Evolutionary conservation across 257 asterid genomes (phyloP), one percentile per base, ranked within the genome.

Genomic region (Dorcoceras hygrometricum): DNA sequence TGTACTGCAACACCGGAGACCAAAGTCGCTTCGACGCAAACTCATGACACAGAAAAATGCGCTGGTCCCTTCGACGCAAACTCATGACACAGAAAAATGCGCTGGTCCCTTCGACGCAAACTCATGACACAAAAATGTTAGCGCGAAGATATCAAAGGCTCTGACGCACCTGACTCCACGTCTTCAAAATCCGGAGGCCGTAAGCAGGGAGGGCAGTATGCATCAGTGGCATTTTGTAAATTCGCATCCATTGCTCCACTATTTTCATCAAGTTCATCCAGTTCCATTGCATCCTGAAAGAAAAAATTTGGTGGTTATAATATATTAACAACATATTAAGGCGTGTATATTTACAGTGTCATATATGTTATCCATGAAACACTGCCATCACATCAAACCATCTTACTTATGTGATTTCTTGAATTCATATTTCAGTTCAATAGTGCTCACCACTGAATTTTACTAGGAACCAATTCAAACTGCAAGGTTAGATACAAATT

Each of bases 141-240:
- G 22, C 62, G 66, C 12, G 79, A 50, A 54, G 77, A 67, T 60
- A 83, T 57, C 53, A 85, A 69, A 4, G 93, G 87, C 76, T 80
- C 71, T 50, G 69, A 73, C 3, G 84, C 77, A 79, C 84, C 76
- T 1, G 88, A 68, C 19, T 80, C 88, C 29, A 56, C 86, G 6
- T 80, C 82, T 55, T 77, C 86, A 46, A 74, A 48, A 72, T 80
- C 87, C 68, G 71, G 31, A 9, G 96, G 94, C 43, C 77, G 74
- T 61, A 88, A 57, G 70, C 97, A 93, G 4, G 98, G 98, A 65
- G 97, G 98, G 62, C 80, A 79, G 66, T 89, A 93, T 3, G 97
- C 97, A 55, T 79, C 87, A 1, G 78, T 72, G 5, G 95, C 95
- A 25, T 80, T 84, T 57, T 63, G 78, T 32, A 75, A 31, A 71